Conservation (phyloP, 768 basidiomycete genomes). For the Gelatoporia subvermispora region DNA sequence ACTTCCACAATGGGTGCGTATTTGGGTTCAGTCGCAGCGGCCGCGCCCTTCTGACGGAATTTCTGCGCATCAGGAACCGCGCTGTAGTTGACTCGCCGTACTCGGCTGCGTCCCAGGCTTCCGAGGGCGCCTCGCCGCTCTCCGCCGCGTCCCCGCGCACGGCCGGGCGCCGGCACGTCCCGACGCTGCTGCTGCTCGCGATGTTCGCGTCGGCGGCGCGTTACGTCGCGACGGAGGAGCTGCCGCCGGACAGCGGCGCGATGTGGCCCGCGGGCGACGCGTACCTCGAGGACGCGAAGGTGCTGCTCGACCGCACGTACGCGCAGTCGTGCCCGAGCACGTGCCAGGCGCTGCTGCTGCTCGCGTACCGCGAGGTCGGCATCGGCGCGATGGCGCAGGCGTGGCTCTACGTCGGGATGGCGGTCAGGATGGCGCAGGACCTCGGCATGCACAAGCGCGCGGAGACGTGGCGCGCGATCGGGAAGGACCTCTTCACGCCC, state of each 20-base stretch:
- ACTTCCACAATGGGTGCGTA: constrained; percentile 39
- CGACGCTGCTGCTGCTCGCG: constrained; percentile 68
- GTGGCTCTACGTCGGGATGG: constrained; percentile 85
- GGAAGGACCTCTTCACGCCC: constrained; percentile 47
- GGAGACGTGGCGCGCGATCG: constrained; percentile 68
- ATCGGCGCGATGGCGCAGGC: constrained; percentile 87
- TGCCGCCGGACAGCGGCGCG: constrained; percentile 39
- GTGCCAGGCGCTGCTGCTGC: constrained; percentile 72
- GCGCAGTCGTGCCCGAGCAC: constrained; percentile 70
- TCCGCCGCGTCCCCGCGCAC: constrained; percentile 32
- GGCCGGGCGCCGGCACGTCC: constrained; percentile 41
- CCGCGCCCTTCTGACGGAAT: too few relatives aligned
- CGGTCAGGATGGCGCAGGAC: constrained; percentile 90
- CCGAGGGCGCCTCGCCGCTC: constrained; percentile 17
- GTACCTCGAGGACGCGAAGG: constrained; percentile 64
- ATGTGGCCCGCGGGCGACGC: constrained; percentile 84
- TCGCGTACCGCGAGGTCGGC: constrained; percentile 83
- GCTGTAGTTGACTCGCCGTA: constrained; percentile 25
- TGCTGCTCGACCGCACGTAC: constrained; percentile 60
- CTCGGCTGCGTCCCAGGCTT: constrained; percentile 23
- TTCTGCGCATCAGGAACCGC: constrained; percentile 5
- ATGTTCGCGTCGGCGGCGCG: constrained; percentile 84
- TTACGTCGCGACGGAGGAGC: constrained; percentile 37
- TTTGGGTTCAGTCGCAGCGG: too few relatives aligned
- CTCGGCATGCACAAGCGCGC: constrained; percentile 78